Evolutionary conservation across 129 eudicot genomes (phyloP).

Genomic region (Pulicaria dysenterica): DNA sequence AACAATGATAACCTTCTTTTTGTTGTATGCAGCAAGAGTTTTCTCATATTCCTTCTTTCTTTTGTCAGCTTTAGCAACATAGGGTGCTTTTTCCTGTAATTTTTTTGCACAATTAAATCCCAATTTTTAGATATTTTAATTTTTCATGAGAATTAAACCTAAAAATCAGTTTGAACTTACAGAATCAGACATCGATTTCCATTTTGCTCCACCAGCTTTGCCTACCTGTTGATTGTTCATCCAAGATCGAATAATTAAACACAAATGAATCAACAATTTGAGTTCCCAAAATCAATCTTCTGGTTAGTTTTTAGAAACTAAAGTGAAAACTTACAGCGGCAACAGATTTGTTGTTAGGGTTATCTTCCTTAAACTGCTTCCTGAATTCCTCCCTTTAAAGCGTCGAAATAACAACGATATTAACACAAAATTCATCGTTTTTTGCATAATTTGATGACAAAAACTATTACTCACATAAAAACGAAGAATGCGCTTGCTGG

Average conservation of each 20-base stretch:
- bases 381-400: slow-evolving; percentile 68
- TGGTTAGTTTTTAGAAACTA: not conserved
- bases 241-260: not conserved
- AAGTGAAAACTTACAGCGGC: slow-evolving; percentile 57
- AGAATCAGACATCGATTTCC: slow-evolving; percentile 67
- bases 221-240: slow-evolving; percentile 51
- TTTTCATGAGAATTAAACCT: not conserved
- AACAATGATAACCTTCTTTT: slow-evolving; percentile 39
- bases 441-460: not conserved
- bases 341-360: slow-evolving; percentile 74
- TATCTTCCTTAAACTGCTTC: slow-evolving; percentile 60
- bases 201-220: slow-evolving; percentile 79
- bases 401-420: not conserved
- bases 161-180: slow-evolving; percentile 35
- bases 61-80: slow-evolving; percentile 57
- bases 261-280: not conserved
- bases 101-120: not conserved
- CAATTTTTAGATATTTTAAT: not conserved
- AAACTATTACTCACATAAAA: slow-evolving; percentile 52
- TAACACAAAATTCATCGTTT: not conserved
- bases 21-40: slow-evolving; percentile 57
- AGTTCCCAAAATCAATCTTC: not conserved
- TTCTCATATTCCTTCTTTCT: slow-evolving; percentile 75
- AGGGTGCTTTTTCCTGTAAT: slow-evolving; percentile 73
- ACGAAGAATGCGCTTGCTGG: slow-evolving; percentile 90